Conservation (phyloP, 1,139 yeast genomes). For the Yamadazyma triangularis region DNA sequence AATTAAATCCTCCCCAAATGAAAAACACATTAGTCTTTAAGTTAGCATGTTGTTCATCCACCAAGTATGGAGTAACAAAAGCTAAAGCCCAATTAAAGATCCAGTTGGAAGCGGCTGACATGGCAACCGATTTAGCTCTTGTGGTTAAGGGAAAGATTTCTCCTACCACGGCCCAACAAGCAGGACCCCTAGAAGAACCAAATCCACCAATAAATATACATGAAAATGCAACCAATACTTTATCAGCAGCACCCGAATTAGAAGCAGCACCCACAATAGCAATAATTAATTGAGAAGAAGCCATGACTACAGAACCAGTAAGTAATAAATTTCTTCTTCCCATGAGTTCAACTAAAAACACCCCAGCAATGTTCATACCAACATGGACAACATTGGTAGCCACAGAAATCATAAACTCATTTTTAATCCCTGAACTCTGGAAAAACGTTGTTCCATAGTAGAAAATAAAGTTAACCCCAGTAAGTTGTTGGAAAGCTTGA, state of each 20-base stretch:
- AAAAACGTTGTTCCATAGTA: conserved; percentile 62
- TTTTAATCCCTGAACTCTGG: conserved; percentile 48
- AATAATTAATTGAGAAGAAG: conserved; percentile 59
- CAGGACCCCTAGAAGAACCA: conserved; percentile 86
- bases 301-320: conserved; percentile 61
- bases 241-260: conserved; percentile 39
- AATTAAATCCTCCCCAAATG: conserved; percentile 67
- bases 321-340: conserved; percentile 37
- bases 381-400: conserved; percentile 38
- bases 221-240: conserved; percentile 61
- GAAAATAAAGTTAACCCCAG: conserved; percentile 67
- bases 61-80: conserved; percentile 70
- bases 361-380: conserved; percentile 35
- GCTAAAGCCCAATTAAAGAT: conserved; percentile 74
- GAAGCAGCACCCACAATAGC: conserved; percentile 61
- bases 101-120: conserved; percentile 78
- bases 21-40: conserved; percentile 35
- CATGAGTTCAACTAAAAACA: conserved; percentile 28
- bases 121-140: conserved; percentile 75
- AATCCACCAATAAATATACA: conserved; percentile 76
- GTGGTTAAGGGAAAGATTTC: conserved; percentile 78
- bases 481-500: conserved; percentile 61
- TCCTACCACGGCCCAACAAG: conserved; percentile 70
- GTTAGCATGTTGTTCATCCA: conserved; percentile 62
- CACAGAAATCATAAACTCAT: conserved; percentile 28